phyloP scores from a whole-genome alignment of 2,329 filamentous ascomycete species.

The Colletotrichum tropicicola region DNA sequence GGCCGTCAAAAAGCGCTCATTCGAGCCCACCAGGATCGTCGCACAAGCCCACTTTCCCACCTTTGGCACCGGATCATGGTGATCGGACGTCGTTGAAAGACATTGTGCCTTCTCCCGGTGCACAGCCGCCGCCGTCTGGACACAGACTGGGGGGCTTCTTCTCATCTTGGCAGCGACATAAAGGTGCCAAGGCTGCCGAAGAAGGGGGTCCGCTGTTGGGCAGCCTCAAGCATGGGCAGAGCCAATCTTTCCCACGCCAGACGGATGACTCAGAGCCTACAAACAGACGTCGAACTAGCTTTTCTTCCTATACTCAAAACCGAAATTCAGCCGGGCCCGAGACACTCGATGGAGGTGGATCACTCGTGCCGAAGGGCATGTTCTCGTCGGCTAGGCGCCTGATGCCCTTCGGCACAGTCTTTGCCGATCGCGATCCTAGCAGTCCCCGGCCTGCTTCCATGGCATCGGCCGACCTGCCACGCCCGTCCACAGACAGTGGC shows the following conservation, averaged over 20 bases:
- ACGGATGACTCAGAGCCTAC: slow-evolving; percentile 64
- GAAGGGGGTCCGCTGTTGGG: slow-evolving; percentile 73
- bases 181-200: slow-evolving; percentile 62
- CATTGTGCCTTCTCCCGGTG: slow-evolving; percentile 51
- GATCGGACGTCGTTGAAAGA: slow-evolving; percentile 53
- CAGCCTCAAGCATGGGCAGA: slow-evolving; percentile 75
- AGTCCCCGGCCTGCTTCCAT: slow-evolving; percentile 75
- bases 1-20: slow-evolving; percentile 63
- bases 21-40: slow-evolving; percentile 71
- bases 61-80: slow-evolving; percentile 53
- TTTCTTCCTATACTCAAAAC: slow-evolving; percentile 67
- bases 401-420: slow-evolving; percentile 57
- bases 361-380: slow-evolving; percentile 25
- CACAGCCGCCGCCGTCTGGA: slow-evolving; percentile 40
- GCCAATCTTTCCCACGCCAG: slow-evolving; percentile 78
- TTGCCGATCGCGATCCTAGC: slow-evolving; percentile 64
- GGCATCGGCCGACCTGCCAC: slow-evolving; percentile 74
- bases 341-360: slow-evolving; percentile 40
- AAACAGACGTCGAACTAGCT: slow-evolving; percentile 66
- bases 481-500: slow-evolving; percentile 81
- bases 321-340: slow-evolving; percentile 61
- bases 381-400: slow-evolving; percentile 48
- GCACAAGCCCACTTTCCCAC: slow-evolving; percentile 64
- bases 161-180: slow-evolving; percentile 69
- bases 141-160: slow-evolving; percentile 60